phyloP scores from a whole-genome alignment of 352 stramenopile genomes.

The Sclerospora graminicola region DNA sequence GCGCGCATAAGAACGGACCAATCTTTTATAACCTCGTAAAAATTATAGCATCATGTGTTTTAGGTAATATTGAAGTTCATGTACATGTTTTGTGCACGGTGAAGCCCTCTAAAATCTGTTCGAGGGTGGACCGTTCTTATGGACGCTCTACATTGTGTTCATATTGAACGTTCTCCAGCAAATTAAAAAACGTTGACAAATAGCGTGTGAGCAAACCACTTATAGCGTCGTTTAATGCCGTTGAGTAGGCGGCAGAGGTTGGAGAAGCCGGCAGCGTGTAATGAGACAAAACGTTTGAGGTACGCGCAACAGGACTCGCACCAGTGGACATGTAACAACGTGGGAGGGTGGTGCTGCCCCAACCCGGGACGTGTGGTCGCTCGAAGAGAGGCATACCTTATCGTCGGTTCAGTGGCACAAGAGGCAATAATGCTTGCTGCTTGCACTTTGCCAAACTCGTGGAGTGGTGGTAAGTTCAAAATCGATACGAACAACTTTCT shows the following conservation, averaged over 20 bases:
- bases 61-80: no score
- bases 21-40: background rate
- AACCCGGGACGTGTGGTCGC: no score
- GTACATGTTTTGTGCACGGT: no score
- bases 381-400: no score
- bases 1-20: background rate
- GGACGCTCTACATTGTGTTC: no score
- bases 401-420: no score
- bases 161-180: conserved; percentile 51
- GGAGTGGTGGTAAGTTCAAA: no score
- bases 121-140: no score
- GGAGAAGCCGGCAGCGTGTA: conserved; percentile 27
- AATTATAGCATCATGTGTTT: background rate
- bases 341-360: conserved; percentile 7
- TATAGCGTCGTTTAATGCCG: conserved; percentile 32
- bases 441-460: no score
- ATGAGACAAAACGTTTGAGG: conserved; percentile 30
- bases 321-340: conserved; percentile 28
- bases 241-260: conserved; percentile 8
- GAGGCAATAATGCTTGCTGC: no score
- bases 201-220: conserved; percentile 37
- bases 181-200: conserved; percentile 46
- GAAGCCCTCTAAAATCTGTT: no score
- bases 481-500: no score
- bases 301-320: conserved; percentile 31